Conservation (phyloP, 805 yeast genomes). For the Suhomyces emberorum region DNA sequence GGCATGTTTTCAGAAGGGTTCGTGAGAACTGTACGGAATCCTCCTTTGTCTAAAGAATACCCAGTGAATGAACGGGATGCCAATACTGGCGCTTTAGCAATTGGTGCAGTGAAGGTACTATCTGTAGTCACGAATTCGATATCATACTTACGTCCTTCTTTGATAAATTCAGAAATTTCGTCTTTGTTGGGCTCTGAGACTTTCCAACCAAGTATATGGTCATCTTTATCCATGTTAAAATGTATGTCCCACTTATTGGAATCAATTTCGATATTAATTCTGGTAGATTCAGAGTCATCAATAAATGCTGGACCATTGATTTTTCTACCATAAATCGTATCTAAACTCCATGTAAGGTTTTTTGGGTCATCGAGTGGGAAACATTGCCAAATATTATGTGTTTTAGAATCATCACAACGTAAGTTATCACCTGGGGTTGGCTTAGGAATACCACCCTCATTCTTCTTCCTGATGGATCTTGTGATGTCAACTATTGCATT, state of each 20-base stretch:
- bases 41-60: conserved; percentile 87
- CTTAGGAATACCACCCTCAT: conserved; percentile 68
- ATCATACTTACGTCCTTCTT: conserved; percentile 26
- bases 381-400: conserved; percentile 62
- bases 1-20: conserved; percentile 54
- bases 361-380: conserved; percentile 65
- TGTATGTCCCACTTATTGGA: conserved; percentile 47
- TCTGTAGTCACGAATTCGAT: conserved; percentile 43
- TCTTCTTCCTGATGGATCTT: conserved; percentile 57
- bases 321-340: conserved; percentile 65
- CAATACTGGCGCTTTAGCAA: conserved; percentile 55
- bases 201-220: conserved; percentile 9
- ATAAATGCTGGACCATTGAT: conserved; percentile 63
- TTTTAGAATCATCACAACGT: conserved; percentile 67
- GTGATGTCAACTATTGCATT: conserved; percentile 72
- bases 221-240: conserved; percentile 17
- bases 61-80: conserved; percentile 90
- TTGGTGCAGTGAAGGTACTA: conserved; percentile 39
- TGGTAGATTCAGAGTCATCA: conserved; percentile 40
- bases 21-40: conserved; percentile 71
- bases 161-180: conserved; percentile 12
- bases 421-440: conserved; percentile 71
- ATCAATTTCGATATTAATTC: conserved; percentile 42
- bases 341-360: conserved; percentile 49
- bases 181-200: conserved; percentile 3